Evolutionary conservation across 1,284 basidiomycete genomes (phyloP), one percentile per base, ranked within the genome.

Genomic region (Athelia psychrophila): DNA sequence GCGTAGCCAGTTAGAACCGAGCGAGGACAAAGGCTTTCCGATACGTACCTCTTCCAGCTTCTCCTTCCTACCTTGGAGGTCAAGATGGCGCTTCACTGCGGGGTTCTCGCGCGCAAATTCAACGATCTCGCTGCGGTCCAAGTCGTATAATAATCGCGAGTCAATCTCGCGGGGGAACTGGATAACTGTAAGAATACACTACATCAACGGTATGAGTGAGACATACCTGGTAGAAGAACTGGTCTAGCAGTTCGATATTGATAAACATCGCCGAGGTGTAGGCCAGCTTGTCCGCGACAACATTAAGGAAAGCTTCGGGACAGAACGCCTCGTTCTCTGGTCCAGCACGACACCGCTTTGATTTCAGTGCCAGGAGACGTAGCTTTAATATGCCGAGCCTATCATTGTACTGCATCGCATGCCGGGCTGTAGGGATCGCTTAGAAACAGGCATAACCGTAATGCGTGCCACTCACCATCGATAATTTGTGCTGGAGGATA

Each of bases 211-310:
- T 15, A n/a, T 47, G 18, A 15, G 23, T 30, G 48, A 25, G 30
- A 63, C 78, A 51, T 59, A 91, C 91, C 76, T 95, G 93, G 66
- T 98, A 98, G 76, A 99, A 98, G 80, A 99, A 99, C 64, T 98
- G 95, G 64, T 95, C 92, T 1, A 99, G 81, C 9, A 99, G 77
- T 69, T 99, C 96, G 54, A 98, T 95, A 72, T 93, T 98, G 78
- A 99, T 96, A 72, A 99, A 99, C 91, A 98, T 95, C 2, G 95
- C 87, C 1, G 93, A 91, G 0, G 95, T 98, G 66, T 95, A 91
- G 0, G 96, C 94, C 32, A 99, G 79, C 72, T 99, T 98, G 69
- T 98, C 94, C 2, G 96, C 93, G 10, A 99, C 94, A 25, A 97
- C 93, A 60, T 95, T 89, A 54, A 99, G 78, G 80, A 99, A 99